These are phyloP conservation scores for Mycena maculata DNA, from an alignment of 768 basidiomycete species.

Conservation along the genomic window DNA sequence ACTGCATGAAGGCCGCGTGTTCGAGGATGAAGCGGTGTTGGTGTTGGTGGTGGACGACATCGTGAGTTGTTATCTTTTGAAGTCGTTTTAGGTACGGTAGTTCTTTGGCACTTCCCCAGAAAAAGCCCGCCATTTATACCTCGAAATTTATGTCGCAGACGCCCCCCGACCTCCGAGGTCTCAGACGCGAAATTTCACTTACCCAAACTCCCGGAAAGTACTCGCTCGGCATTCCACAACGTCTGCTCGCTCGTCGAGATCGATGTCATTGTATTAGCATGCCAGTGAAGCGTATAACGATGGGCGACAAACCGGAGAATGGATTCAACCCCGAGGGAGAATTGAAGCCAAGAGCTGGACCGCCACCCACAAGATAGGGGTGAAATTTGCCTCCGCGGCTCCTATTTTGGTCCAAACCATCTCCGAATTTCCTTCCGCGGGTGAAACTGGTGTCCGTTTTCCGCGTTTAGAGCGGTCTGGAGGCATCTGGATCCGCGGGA, in stretches of 20 bases:
- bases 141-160: slow-evolving; percentile 7
- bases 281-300: not conserved
- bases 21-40: not conserved
- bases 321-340: not conserved
- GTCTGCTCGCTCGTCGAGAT: not conserved
- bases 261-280: not conserved
- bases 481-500: too few species aligned
- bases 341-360: not conserved
- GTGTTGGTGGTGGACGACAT: not conserved
- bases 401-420: too few species aligned
- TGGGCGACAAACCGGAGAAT: not conserved
- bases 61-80: too few species aligned
- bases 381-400: not conserved
- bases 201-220: not conserved
- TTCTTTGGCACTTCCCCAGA: not conserved
- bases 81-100: not conserved
- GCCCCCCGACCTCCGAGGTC: slow-evolving; percentile 5
- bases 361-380: slow-evolving; percentile 6
- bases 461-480: too few species aligned
- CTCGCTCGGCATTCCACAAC: too few species aligned
- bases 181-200: slow-evolving; percentile 13
- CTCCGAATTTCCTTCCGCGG: too few species aligned
- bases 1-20: slow-evolving; percentile 4
- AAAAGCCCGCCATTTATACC: slow-evolving; percentile 15
- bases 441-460: too few species aligned